Evolutionary conservation across 2,329 filamentous ascomycete genomes (phyloP), one percentile per base, ranked within the genome.

Genomic region (Colletotrichum tofieldiae): DNA sequence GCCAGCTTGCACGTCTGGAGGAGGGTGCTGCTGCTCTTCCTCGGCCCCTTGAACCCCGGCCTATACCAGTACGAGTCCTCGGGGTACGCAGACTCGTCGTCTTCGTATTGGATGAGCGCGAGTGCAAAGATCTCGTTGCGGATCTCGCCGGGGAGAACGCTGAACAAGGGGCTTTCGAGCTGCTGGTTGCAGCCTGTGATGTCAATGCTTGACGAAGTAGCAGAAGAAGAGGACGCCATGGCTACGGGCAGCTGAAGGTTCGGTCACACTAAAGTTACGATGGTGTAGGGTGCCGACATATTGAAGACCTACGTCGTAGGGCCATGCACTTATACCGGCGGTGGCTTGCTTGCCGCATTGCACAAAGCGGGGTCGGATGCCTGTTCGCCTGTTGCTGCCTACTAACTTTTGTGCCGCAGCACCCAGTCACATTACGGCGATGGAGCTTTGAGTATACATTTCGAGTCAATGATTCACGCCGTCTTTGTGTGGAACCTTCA

Each of bases 81-180:
- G 0, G 32, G 61, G 76, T 83, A 84, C 1, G 72, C 74, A 1
- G 62, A 65, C 1, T 73, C 64, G 5, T 78, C 75, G 51, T 84
- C 83, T 12, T 82, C 79, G 41, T 80, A 82, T 39, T 83, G 82
- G 7, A 81, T 77, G 4, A 87, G 76, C 0, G 78, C 82, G 55
- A 78, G 79, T 12, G 78, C 69, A 75, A 87, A 90, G 60, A 90
- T 86, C 1, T 79, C 75, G 71, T 81, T 80, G 66, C 88, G 84
- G 18, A 90, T 75, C 76, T 90, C 88, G 20, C 82, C 82, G 0
- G 88, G 87, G 0, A 89, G 75, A 1, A 72, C 20, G 1, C 66
- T 51, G 73, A 84, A 86, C 0, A 86, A 76, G 18, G 67, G 71
- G 18, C 20, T 60, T 1, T 54, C 35, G 12, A 20, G n/a, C 23